Percentiles rank a stretch among this genome's conserved stretches.
Conservation (phyloP, 2,329 filamentous ascomycete genomes). For the Zasmidium cellare region DNA sequence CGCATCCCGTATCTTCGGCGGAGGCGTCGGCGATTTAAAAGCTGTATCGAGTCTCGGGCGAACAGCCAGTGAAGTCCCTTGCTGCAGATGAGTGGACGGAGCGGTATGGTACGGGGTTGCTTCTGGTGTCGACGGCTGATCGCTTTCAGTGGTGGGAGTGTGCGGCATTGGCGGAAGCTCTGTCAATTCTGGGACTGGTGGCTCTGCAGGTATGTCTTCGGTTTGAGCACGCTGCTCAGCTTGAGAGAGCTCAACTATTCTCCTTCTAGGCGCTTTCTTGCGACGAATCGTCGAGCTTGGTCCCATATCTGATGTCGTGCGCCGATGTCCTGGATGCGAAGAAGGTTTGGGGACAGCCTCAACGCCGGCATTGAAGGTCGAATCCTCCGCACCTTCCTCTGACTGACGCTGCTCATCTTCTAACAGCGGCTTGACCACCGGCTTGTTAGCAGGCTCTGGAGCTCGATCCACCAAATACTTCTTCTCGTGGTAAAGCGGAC, state of each 20-base stretch:
- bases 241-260: conserved; percentile 60
- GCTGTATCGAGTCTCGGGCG: conserved; percentile 31
- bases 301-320: conserved; percentile 32
- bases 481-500: conserved; percentile 81
- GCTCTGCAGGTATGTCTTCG: conserved; percentile 12
- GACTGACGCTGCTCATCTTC: conserved; percentile 51
- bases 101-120: conserved; percentile 25
- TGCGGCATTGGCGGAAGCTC: conserved; percentile 30
- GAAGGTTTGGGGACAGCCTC: conserved; percentile 13
- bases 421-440: conserved; percentile 70
- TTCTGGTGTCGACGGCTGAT: conserved; percentile 29
- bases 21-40: conserved; percentile 29
- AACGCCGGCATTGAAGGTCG: conserved; percentile 14
- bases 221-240: conserved; percentile 33
- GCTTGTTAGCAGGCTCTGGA: conserved; percentile 72
- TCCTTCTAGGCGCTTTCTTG: conserved; percentile 58
- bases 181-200: conserved; percentile 26
- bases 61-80: conserved; percentile 10
- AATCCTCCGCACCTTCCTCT: conserved; percentile 4
- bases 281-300: conserved; percentile 46
- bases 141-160: conserved; percentile 26
- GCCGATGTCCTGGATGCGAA: conserved; percentile 22
- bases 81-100: conserved; percentile 19
- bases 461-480: conserved; percentile 80
- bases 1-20: conserved; percentile 28